Evolutionary conservation across 495 filamentous ascomycete species (phyloP).

Genomic region (Oidiodendron maius): DNA sequence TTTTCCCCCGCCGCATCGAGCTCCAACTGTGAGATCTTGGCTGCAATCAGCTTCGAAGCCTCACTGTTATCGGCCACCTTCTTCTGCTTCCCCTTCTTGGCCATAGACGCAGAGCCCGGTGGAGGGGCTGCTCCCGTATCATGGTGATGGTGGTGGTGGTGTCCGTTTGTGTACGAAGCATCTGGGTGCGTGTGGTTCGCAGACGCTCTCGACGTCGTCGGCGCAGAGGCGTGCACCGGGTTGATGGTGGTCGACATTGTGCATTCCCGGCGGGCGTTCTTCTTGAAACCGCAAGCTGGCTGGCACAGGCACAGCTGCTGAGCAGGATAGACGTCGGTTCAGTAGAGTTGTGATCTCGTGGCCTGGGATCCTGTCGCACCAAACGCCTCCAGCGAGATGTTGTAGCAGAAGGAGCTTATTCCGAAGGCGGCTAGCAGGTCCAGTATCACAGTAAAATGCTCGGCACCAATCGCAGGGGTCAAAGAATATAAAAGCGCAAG

Average conservation of each 20-base stretch:
- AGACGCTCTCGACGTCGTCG: slow-evolving; percentile 18
- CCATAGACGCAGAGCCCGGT: slow-evolving; percentile 7
- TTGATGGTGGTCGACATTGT: slow-evolving; percentile 26
- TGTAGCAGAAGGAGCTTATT: slow-evolving; percentile 5
- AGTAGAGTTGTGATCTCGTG: not conserved
- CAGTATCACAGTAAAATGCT: too few species aligned
- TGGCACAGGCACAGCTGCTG: slow-evolving; percentile 8
- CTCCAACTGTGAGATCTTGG: slow-evolving; percentile 93
- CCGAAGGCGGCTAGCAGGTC: slow-evolving; percentile 8
- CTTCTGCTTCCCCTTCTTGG: slow-evolving; percentile 65
- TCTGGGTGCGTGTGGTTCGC: slow-evolving; percentile 16
- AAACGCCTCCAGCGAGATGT: not conserved
- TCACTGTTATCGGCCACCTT: slow-evolving; percentile 75
- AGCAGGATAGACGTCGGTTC: not conserved
- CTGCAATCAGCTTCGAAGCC: slow-evolving; percentile 81
- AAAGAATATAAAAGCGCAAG: too few species aligned
- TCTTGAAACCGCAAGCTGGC: not conserved
- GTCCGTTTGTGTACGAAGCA: slow-evolving; percentile 19
- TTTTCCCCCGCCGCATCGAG: slow-evolving; percentile 87
- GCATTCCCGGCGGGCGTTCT: not conserved
- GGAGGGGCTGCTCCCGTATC: not conserved
- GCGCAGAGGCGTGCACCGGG: slow-evolving; percentile 18
- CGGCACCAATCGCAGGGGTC: too few species aligned
- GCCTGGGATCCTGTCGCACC: not conserved
- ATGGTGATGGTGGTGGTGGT: slow-evolving; percentile 23